Evolutionary conservation across 2,329 filamentous ascomycete species (phyloP).

Genomic region (Sporothrix inflata): DNA sequence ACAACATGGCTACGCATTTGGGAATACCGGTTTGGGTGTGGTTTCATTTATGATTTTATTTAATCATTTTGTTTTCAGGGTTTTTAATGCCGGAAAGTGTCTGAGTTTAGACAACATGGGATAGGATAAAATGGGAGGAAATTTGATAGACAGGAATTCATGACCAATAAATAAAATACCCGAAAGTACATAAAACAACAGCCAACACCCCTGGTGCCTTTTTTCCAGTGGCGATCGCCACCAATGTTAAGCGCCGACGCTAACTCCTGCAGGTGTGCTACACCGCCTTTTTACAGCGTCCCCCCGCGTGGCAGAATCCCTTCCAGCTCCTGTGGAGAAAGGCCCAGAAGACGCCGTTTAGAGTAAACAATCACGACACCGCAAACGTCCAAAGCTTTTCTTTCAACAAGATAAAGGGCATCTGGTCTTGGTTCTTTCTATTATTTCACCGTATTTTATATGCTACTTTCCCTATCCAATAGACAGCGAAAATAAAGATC

Average conservation of each 20-base stretch:
- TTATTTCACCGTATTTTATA: too few relatives aligned
- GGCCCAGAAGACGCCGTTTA: background rate
- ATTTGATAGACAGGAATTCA: background rate
- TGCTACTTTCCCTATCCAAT: too few relatives aligned
- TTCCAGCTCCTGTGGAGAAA: background rate
- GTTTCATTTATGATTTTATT: background rate
- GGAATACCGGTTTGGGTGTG: background rate
- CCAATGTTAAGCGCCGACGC: background rate
- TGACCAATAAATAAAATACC: background rate
- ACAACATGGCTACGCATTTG: background rate
- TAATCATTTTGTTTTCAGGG: too few relatives aligned
- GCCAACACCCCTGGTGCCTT: background rate
- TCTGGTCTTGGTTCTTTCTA: too few relatives aligned
- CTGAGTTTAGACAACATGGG: background rate
- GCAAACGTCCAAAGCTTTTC: background rate
- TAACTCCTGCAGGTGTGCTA: background rate
- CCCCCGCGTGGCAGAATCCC: background rate
- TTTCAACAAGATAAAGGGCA: background rate
- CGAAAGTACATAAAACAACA: background rate
- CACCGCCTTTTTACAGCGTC: background rate
- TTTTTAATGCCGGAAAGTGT: background rate
- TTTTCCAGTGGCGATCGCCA: background rate
- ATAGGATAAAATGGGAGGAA: background rate
- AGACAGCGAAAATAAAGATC: too few relatives aligned
- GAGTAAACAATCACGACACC: background rate